A percentile compares a stretch with the other conserved stretches of the same genome.
These are phyloP conservation scores for Suillus subluteus DNA, from an alignment of 768 basidiomycete species.

Conservation along the genomic window DNA sequence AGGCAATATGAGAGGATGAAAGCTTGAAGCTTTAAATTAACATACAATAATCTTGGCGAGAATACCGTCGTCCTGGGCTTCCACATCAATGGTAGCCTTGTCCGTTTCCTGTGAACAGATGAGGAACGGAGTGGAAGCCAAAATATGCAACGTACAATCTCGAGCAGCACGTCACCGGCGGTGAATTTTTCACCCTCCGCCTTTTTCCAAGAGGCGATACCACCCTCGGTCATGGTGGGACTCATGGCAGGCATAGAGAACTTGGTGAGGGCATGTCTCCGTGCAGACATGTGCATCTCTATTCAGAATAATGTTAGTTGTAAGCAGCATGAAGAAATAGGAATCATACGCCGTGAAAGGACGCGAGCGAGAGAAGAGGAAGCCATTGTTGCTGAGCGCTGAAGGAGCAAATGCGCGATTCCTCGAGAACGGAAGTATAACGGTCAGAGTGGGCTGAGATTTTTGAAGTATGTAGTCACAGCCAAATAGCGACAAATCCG, in stretches of 20 bases:
- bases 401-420: slow-evolving; percentile 24
- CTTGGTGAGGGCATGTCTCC: slow-evolving; percentile 77
- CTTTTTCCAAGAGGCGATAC: slow-evolving; percentile 97
- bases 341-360: slow-evolving; percentile 62
- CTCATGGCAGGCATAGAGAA: slow-evolving; percentile 99
- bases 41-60: slow-evolving; percentile 95
- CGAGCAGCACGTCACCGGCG: slow-evolving; percentile 92
- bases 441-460: slow-evolving; percentile 17
- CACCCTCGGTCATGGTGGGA: slow-evolving; percentile 99
- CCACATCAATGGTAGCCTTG: slow-evolving; percentile 99
- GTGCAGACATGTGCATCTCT: slow-evolving; percentile 86
- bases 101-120: slow-evolving; percentile 83
- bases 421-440: slow-evolving; percentile 26
- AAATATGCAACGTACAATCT: slow-evolving; percentile 68
- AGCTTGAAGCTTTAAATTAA: slow-evolving; percentile 11
- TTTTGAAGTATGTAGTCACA: slow-evolving; percentile 41
- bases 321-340: slow-evolving; percentile 10
- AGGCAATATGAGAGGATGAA: background rate
- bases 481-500: slow-evolving; percentile 33
- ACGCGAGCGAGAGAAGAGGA: slow-evolving; percentile 61
- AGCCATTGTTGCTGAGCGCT: slow-evolving; percentile 49
- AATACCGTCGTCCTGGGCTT: slow-evolving; percentile 97
- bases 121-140: slow-evolving; percentile 15
- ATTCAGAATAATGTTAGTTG: slow-evolving; percentile 9
- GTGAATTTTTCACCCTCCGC: slow-evolving; percentile 91